These are phyloP conservation scores for Naematelia aurantialba DNA, from an alignment of 768 basidiomycete species.

Conservation along the genomic window DNA sequence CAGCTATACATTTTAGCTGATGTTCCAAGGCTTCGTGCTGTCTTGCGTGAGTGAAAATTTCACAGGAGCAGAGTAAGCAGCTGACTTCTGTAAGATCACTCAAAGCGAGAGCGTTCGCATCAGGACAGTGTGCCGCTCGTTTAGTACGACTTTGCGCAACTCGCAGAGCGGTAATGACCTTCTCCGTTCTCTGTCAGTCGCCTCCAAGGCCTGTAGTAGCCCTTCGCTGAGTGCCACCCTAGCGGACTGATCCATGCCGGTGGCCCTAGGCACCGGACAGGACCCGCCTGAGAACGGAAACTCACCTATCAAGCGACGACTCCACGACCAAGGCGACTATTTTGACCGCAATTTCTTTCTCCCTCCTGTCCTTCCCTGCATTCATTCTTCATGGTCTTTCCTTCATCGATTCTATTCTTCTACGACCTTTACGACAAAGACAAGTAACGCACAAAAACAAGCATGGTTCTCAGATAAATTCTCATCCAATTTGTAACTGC, in stretches of 20 bases:
- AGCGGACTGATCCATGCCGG: slow-evolving; percentile 23
- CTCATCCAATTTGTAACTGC: not conserved
- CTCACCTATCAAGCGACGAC: not conserved
- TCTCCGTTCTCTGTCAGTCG: slow-evolving; percentile 40
- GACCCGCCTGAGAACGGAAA: not conserved
- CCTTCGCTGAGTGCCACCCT: not conserved
- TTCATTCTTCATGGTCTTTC: too few species aligned
- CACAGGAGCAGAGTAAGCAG: not conserved
- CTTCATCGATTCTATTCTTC: too few species aligned
- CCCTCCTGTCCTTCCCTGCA: too few species aligned
- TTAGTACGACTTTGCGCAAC: slow-evolving; percentile 41
- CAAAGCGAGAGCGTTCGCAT: slow-evolving; percentile 34
- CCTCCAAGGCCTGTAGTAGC: not conserved
- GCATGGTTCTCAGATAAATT: not conserved
- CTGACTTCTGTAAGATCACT: slow-evolving; percentile 20
- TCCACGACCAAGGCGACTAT: not conserved
- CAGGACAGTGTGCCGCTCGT: slow-evolving; percentile 33
- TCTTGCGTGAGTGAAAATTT: slow-evolving; percentile 19
- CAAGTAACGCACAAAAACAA: not conserved
- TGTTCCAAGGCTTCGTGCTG: slow-evolving; percentile 21
- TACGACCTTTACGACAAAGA: not conserved
- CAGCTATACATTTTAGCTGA: not conserved
- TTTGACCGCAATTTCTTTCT: not conserved
- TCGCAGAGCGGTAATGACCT: slow-evolving; percentile 48
- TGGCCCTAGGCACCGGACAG: slow-evolving; percentile 12